phyloP scores from a whole-genome alignment of 768 basidiomycete species.

The Tricholoma hemisulphureum region DNA sequence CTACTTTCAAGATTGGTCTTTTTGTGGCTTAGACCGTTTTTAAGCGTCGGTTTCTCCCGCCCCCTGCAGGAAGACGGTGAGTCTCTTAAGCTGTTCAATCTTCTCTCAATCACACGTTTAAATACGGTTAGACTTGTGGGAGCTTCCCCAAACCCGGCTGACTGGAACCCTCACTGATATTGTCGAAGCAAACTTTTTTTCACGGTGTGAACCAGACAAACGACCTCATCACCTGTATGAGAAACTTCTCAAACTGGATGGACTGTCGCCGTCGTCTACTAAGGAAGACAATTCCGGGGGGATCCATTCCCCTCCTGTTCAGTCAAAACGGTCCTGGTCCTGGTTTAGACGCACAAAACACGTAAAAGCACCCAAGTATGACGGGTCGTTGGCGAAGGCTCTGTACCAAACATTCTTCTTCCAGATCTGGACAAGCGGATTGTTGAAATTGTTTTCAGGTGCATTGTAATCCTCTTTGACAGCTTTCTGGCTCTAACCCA shows the following conservation, averaged over 20 bases:
- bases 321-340: neutral
- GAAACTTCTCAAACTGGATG: neutral
- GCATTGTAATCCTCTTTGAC: neutral
- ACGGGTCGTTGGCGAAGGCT: slow-evolving; percentile 34
- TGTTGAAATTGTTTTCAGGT: slow-evolving; percentile 39
- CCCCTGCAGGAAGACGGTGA: slow-evolving; percentile 50
- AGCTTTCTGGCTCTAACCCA: neutral
- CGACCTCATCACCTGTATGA: slow-evolving; percentile 25
- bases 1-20: slow-evolving; percentile 47
- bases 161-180: slow-evolving; percentile 35
- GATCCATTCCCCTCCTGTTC: neutral
- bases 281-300: slow-evolving; percentile 13
- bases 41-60: slow-evolving; percentile 49
- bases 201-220: slow-evolving; percentile 40
- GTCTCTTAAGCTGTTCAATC: neutral
- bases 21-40: slow-evolving; percentile 54
- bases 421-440: slow-evolving; percentile 37
- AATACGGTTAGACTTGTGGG: slow-evolving; percentile 43
- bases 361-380: slow-evolving; percentile 22
- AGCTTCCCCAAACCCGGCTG: slow-evolving; percentile 34
- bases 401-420: slow-evolving; percentile 36
- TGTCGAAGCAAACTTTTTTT: slow-evolving; percentile 43
- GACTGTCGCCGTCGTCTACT: slow-evolving; percentile 1
- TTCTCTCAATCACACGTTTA: neutral
- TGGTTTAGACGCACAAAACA: slow-evolving; percentile 1